Evolutionary conservation across 73 alveolate genomes (phyloP).

Genomic region (Tetrahymena elliotti): DNA sequence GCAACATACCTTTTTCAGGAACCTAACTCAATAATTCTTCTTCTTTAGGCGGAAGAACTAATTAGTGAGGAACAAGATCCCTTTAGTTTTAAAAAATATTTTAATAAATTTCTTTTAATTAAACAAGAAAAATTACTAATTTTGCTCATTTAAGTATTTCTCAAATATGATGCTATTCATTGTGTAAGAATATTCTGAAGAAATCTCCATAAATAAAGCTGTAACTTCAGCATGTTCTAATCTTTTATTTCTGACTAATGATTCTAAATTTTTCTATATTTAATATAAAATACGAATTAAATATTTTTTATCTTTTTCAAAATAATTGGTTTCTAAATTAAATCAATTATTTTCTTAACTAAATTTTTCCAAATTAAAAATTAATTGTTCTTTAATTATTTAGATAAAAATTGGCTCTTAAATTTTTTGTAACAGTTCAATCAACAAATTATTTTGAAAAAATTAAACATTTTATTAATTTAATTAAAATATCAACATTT

Average conservation of each 20-base stretch:
- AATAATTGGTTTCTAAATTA: neutral
- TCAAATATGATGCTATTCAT: slow-evolving; percentile 29
- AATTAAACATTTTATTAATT: too few species aligned
- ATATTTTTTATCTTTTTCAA: neutral
- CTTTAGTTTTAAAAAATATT: neutral
- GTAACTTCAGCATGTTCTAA: slow-evolving; percentile 18
- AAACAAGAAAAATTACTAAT: neutral
- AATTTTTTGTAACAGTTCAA: too few species aligned
- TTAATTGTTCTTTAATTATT: too few species aligned
- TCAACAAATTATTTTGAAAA: too few species aligned
- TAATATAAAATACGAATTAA: neutral
- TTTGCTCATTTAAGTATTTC: neutral
- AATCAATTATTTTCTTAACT: too few species aligned
- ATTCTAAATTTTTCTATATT: slow-evolving; percentile 11
- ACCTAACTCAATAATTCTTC: neutral
- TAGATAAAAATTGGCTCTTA: too few species aligned
- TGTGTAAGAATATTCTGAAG: slow-evolving; percentile 3
- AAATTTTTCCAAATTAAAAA: too few species aligned
- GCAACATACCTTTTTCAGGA: slow-evolving; percentile 26
- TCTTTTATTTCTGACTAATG: slow-evolving; percentile 9
- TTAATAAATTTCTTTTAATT: neutral
- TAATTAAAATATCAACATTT: too few species aligned
- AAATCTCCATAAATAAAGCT: slow-evolving; percentile 30
- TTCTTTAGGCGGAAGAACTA: neutral
- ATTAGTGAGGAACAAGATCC: slow-evolving; percentile 35